Evolutionary conservation across 148 eudicot species (phyloP).

Genomic region (Suaeda aralocaspica): DNA sequence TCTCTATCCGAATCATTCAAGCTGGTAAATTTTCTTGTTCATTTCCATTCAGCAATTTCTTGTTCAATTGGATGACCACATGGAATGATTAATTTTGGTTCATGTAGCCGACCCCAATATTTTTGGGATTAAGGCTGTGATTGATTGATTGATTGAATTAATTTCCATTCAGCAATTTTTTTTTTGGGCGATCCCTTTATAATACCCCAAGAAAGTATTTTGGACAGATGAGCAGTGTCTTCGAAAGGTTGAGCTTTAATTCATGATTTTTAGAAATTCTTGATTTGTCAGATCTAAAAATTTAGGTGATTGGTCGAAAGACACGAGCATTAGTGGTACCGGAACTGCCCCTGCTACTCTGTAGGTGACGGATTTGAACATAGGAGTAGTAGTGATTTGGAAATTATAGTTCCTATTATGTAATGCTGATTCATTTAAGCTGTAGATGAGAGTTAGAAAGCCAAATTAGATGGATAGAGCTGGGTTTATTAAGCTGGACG

Average conservation of each 20-base stretch:
- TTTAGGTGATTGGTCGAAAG: background rate
- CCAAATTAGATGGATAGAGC: background rate
- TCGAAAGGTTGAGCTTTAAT: background rate
- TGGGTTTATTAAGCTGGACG: no score
- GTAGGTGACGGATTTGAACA: background rate
- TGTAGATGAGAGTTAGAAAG: background rate
- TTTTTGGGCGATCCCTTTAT: background rate
- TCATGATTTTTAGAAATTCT: background rate
- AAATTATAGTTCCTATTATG: background rate
- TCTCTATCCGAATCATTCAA: constrained; percentile 84
- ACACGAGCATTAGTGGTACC: background rate
- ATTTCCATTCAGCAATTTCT: no score
- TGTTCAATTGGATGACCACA: no score
- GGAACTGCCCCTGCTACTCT: no score
- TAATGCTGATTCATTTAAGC: background rate
- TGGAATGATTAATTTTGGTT: no score
- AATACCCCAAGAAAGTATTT: background rate
- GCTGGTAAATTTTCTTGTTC: constrained; percentile 49
- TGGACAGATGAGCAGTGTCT: background rate
- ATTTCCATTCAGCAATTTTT: no score
- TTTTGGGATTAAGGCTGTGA: no score
- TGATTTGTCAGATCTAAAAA: background rate
- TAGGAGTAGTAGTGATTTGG: background rate
- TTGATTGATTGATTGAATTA: no score
- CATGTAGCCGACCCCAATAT: no score